Evolutionary conservation across 1,284 basidiomycete species (phyloP).

Genomic region (Kalmanozyma brasiliensis): DNA sequence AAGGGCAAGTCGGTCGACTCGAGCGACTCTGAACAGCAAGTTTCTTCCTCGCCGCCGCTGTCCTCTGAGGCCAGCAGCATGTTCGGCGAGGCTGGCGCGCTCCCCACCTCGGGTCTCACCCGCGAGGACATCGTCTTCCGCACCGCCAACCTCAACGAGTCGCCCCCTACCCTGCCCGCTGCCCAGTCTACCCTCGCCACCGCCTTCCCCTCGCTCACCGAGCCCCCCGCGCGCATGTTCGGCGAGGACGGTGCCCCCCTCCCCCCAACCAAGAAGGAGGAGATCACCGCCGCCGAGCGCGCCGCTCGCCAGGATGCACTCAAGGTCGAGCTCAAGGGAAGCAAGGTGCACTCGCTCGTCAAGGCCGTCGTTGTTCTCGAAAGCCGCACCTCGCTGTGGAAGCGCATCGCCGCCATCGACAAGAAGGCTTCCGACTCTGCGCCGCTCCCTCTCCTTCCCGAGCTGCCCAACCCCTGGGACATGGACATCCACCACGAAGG

Average conservation of each 20-base stretch:
- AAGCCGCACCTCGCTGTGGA: constrained; percentile 42
- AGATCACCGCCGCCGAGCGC: constrained; percentile 44
- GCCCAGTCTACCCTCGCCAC: constrained; percentile 28
- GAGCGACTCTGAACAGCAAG: constrained; percentile 15
- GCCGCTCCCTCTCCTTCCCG: constrained; percentile 39
- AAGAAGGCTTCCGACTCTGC: constrained; percentile 15
- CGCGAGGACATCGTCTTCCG: constrained; percentile 44
- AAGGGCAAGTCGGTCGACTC: constrained; percentile 43
- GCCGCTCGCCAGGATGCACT: constrained; percentile 45
- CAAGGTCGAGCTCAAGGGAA: constrained; percentile 41
- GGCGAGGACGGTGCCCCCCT: constrained; percentile 46
- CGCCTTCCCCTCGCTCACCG: constrained; percentile 38
- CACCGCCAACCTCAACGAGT: constrained; percentile 15
- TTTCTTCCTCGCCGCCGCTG: constrained; percentile 10
- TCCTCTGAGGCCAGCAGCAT: constrained; percentile 25
- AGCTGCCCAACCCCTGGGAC: constrained; percentile 52
- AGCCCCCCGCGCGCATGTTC: constrained; percentile 50
- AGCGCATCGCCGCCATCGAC: constrained; percentile 33
- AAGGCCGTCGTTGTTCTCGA: constrained; percentile 53
- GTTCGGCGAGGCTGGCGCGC: constrained; percentile 15
- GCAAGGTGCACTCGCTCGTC: constrained; percentile 48
- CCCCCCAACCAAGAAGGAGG: constrained; percentile 52
- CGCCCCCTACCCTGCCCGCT: constrained; percentile 17
- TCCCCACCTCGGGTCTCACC: constrained; percentile 27
- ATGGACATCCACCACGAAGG: constrained; percentile 46